Base-by-base conservation (phyloP, 148 eudicot genomes). In the Pharnaceum exiguum region DNA sequence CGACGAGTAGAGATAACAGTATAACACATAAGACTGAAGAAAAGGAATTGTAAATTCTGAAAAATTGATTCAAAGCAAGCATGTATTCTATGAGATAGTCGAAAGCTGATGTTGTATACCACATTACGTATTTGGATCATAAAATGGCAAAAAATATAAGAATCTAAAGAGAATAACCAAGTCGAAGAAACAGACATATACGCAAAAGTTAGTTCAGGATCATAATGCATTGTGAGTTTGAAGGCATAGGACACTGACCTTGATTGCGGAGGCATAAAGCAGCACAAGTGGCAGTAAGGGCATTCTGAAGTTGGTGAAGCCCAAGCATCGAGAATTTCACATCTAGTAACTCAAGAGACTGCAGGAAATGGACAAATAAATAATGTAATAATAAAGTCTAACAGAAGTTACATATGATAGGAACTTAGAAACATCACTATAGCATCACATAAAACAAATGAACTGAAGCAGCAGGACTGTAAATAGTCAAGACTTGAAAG, bases 291-390 rank as follows among this genome's bases (percentile, higher is more conserved):
- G 99, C 99, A 46, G 99, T 93, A 51, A 66, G 76, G 58, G 99
- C 99, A 75, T 93, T 88, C 65, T 76, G 96, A 63, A 93, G 91
- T 65, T 93, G 96, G 67, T 88, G 99, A 65, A 55, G 33, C 51
- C 99, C 99, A 60, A 93, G 90, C 91, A 93, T 72, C 37, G 72
- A 56, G 24, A 93, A 33, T 49, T 78, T 81, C 10, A 86, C 84
- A 68, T 71, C 82, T 60, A 21, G 51, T 67, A 81, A 67, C 59
- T 84, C 75, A 57, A 81, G 61, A 46, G 54, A 75, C 97, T 85
- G 72, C 66, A 76, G 3, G 21, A 31, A n/a, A 59, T 39, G 51
- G 24, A 12, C 2, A 55, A 7, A n/a, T 11, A 55, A 23, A 11
- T 22, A 22, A 21, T 45, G 16, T 47, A 30, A 50, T 37, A 32